phyloP scores from a whole-genome alignment of 306 rosid genomes.

The Crotalaria pallida region DNA sequence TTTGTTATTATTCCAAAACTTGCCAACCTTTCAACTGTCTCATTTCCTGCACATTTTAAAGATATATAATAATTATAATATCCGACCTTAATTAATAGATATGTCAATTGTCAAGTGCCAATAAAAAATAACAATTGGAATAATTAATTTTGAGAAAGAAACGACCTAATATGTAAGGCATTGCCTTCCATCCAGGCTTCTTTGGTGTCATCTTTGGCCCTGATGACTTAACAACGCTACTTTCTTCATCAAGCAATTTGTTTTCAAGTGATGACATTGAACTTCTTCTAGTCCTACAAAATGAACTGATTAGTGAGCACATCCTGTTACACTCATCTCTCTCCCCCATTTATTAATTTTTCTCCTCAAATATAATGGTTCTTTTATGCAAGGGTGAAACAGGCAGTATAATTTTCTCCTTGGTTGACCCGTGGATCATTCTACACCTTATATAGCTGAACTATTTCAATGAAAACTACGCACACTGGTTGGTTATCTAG shows the following conservation, averaged over 20 bases:
- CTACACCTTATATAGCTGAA: background rate
- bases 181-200: conserved; percentile 36
- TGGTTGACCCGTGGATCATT: background rate
- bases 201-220: background rate
- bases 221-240: background rate
- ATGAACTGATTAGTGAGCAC: background rate
- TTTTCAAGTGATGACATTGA: conserved; percentile 4
- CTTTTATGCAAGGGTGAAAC: background rate
- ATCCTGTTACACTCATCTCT: background rate
- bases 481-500: too few species aligned
- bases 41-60: conserved; percentile 27
- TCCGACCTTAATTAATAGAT: background rate
- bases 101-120: background rate
- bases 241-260: conserved; percentile 21
- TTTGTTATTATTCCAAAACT: conserved; percentile 28
- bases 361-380: background rate
- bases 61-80: too few species aligned
- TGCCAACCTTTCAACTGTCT: conserved; percentile 36
- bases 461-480: too few species aligned
- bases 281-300: background rate
- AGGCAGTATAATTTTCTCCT: too few species aligned
- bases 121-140: background rate
- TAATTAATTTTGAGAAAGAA: background rate
- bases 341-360: background rate
- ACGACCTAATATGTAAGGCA: conserved; percentile 33